phyloP scores from a whole-genome alignment of 306 rosid genomes.

The Luffa aegyptiaca region DNA sequence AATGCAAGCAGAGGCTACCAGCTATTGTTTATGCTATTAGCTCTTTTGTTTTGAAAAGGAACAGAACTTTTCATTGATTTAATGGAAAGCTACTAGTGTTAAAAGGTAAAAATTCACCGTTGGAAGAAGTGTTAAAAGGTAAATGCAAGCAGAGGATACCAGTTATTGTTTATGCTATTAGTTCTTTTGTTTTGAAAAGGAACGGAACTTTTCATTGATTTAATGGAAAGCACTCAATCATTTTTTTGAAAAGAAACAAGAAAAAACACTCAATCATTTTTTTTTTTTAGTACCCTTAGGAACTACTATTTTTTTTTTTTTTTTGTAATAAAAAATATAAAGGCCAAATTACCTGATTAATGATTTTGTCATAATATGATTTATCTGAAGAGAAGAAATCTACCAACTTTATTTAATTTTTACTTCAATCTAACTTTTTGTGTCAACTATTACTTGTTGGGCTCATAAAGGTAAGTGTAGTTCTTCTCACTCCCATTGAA shows the following conservation, averaged over 20 bases:
- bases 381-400: neutral
- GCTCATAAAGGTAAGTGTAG: neutral
- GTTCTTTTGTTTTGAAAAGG: too few species aligned
- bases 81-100: too few species aligned
- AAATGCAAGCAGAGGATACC: neutral
- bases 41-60: too few species aligned
- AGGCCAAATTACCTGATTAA: neutral
- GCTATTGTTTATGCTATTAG: neutral
- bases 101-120: too few species aligned
- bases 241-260: too few species aligned
- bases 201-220: too few species aligned
- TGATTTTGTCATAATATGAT: neutral
- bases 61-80: too few species aligned
- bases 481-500: neutral
- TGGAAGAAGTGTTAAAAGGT: too few species aligned
- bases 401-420: neutral
- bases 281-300: neutral
- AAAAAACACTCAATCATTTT: too few species aligned
- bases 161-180: neutral
- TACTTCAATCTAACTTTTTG: neutral
- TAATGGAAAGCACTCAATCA: too few species aligned
- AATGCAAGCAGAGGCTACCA: neutral
- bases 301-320: neutral
- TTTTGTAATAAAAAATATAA: too few species aligned
- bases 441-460: neutral